Evolutionary conservation across 2,329 filamentous ascomycete species (phyloP).

Genomic region (Blastomyces parvus): DNA sequence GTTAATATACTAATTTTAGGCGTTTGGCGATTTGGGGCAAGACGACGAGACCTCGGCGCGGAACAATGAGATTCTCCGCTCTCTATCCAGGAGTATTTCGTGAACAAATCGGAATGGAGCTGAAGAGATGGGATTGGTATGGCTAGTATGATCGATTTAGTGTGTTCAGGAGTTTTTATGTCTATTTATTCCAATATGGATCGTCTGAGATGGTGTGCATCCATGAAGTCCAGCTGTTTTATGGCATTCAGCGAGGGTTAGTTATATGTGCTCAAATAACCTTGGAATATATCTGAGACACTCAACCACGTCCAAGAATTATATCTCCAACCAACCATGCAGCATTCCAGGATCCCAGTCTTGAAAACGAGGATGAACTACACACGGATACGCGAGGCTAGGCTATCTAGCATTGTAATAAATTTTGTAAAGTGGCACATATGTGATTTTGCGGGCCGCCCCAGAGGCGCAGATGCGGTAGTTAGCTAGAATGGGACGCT

Average conservation of each 20-base stretch:
- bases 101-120: neutral
- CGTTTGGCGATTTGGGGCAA: no score
- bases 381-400: neutral
- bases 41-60: neutral
- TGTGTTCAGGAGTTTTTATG: neutral
- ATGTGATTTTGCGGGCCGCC: neutral
- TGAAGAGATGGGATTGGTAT: neutral
- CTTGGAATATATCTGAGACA: neutral
- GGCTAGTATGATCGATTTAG: neutral
- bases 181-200: neutral
- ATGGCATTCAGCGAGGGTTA: neutral
- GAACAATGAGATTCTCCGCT: constrained; percentile 4
- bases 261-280: neutral
- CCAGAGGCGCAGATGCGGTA: neutral
- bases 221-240: neutral
- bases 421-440: neutral
- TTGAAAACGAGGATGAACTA: neutral
- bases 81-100: neutral
- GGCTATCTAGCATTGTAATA: neutral
- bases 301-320: neutral
- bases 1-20: neutral
- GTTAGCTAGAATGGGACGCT: neutral
- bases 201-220: neutral
- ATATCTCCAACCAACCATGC: neutral
- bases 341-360: neutral